phyloP scores from a whole-genome alignment of 2,329 filamentous ascomycete genomes.

The Claviceps digitariae region DNA sequence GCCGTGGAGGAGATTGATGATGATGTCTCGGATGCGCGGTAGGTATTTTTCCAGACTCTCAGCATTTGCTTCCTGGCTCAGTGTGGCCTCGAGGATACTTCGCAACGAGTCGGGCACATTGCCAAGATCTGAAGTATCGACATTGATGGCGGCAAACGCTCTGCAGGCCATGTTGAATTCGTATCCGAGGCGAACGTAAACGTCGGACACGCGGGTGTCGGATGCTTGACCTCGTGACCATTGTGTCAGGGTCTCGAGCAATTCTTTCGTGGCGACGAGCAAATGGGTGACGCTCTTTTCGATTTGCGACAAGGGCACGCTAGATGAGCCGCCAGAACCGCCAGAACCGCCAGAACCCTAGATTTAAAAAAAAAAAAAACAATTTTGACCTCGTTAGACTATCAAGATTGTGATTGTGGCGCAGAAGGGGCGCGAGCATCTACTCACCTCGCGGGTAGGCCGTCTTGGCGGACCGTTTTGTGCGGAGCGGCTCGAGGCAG shows the following conservation, averaged over 20 bases:
- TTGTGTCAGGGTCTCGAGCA: conserved; percentile 91
- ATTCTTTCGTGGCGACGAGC: conserved; percentile 91
- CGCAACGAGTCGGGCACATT: conserved; percentile 88
- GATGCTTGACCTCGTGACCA: conserved; percentile 91
- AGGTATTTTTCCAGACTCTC: conserved; percentile 90
- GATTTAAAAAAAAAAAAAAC: conserved; percentile 2
- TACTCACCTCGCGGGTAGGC: conserved; percentile 21
- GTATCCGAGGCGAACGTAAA: conserved; percentile 93
- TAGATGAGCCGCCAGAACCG: conserved; percentile 43
- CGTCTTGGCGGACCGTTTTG: conserved; percentile 20
- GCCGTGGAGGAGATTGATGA: conserved; percentile 92
- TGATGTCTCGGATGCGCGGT: conserved; percentile 91
- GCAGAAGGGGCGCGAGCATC: conserved; percentile 2
- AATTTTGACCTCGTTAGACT: not conserved
- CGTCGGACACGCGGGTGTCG: conserved; percentile 91
- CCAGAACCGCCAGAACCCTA: conserved; percentile 20
- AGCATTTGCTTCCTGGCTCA: conserved; percentile 91
- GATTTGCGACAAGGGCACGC: conserved; percentile 78
- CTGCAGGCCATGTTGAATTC: conserved; percentile 99
- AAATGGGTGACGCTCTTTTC: conserved; percentile 98
- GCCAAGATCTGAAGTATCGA: conserved; percentile 85
- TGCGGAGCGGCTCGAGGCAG: conserved; percentile 52
- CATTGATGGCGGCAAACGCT: conserved; percentile 91
- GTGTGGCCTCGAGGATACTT: conserved; percentile 83
- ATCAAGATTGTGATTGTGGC: not conserved